Base-by-base conservation (phyloP, 352 stramenopile genomes). In the Peronosclerospora sorghi region DNA sequence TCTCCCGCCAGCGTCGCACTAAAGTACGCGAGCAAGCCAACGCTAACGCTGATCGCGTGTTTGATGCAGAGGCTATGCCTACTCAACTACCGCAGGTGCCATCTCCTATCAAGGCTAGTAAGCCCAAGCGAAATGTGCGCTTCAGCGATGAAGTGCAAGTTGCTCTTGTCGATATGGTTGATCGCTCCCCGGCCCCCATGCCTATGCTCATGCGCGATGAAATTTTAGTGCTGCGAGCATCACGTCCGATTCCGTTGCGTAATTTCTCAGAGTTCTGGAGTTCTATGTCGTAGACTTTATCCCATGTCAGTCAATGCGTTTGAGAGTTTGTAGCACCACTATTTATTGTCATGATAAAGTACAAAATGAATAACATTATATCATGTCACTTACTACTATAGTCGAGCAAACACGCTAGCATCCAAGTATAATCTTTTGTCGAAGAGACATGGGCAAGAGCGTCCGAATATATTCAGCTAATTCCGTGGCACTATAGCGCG, bases 211-310 rank as follows among this genome's bases (percentile, higher is more conserved):
- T 80, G 44, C 69, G 72, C 35, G 73, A 89, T 50, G 77, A 89
- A 51, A 84, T 89, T 37, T 59, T 86, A 35, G 64, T 86, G 54
- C 63, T 89, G 21, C 73, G 77, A 10, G 73, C 77, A 4, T 84
- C 70, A 35, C 72, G 77, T 1, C 57, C 72, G 19, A 89, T 89
- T 40, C 77, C 77, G 20, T 48, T 69, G 20, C 59, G 69, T 41
- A 89, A 89, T 63, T 84, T 81, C 39, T 86, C 77, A 17, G 70
- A 86, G 57, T 81, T 86, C 45, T 89, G 76, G 76, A 78, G 74
- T 55, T 70, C 59, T 20, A 47, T 28, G 28, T 48, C 27, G 14
- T 66, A 62, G 53, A 46, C 17, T 34, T 14, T 17, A 35, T 17
- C 5, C 17, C 0, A 15, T 15, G 30, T 35, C 5, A 8, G 30